These are phyloP conservation scores for Climacium dendroides DNA, from an alignment of 225 moss, liverwort and hornwort species.

Conservation along the genomic window DNA sequence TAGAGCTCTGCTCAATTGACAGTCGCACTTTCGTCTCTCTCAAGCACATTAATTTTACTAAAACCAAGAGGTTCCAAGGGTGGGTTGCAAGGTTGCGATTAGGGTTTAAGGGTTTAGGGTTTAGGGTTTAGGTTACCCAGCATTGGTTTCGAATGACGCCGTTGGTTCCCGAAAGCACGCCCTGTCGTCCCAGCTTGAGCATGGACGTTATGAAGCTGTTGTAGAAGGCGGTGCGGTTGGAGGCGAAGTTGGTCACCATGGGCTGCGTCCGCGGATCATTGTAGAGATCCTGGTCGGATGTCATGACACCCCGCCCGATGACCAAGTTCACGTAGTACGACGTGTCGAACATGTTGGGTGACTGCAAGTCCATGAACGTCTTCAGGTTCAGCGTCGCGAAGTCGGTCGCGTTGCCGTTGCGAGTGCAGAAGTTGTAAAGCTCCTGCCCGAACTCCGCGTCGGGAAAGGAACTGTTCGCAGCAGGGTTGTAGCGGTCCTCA, in stretches of 20 bases:
- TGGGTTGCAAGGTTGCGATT: no score
- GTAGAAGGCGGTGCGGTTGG: slow-evolving; percentile 22
- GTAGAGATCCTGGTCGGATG: slow-evolving; percentile 29
- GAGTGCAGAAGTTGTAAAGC: slow-evolving; percentile 16
- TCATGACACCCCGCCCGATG: slow-evolving; percentile 26
- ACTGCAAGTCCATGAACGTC: slow-evolving; percentile 29
- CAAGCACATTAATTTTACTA: not conserved
- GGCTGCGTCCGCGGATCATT: slow-evolving; percentile 24
- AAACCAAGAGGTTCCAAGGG: no score
- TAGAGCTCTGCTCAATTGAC: not conserved
- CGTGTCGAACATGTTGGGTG: slow-evolving; percentile 29
- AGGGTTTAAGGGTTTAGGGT: not conserved
- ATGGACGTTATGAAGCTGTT: slow-evolving; percentile 3
- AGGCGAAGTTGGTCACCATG: slow-evolving; percentile 4
- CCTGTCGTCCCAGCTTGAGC: slow-evolving; percentile 29
- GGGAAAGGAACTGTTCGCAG: not conserved
- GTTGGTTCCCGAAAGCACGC: slow-evolving; percentile 29
- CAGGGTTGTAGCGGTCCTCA: not conserved
- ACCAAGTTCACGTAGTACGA: slow-evolving; percentile 23
- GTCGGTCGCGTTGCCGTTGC: not conserved
- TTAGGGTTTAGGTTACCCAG: slow-evolving; percentile 8
- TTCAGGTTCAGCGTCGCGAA: slow-evolving; percentile 16
- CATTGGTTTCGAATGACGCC: slow-evolving; percentile 47
- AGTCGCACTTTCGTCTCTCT: not conserved
- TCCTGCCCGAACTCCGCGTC: slow-evolving; percentile 18